Evolutionary conservation across 805 yeast genomes (phyloP), one percentile per base, ranked within the genome.

Genomic region (Naumovozyma baii): DNA sequence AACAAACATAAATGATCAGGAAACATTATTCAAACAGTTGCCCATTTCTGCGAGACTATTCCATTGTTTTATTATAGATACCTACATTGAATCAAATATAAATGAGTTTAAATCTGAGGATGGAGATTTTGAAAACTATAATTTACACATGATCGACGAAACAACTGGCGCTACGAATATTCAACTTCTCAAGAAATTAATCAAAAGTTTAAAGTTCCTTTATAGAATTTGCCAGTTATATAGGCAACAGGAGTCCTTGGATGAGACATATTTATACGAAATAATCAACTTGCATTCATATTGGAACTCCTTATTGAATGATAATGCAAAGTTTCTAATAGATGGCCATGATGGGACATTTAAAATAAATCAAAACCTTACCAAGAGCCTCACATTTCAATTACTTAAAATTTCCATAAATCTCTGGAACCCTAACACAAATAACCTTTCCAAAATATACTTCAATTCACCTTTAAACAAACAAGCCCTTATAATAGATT

Each of bases 401-500:
- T 13, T 51, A 17, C 39, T 46, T n/a, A 48, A 47, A 19, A 45
- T 58, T 3, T 54, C 63, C n/a, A 34, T 51, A 18, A 54, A 58
- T 40, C 25, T 56, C 30, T 59, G 63, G 63, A 56, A 52, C 35
- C 46, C 58, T 10, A 39, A 46, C 19, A 50, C 57, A n/a, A 40
- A 28, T 13, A 9, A 29, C 14, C 15, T 57, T 31, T 42, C 50
- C 5, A 51, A 50, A 18, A 55, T 50, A 32, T 48, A 44, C 34
- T 59, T 59, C 42, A 54, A 51, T 39, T 49, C 58, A 1, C 37
- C 54, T 18, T 39, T 52, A 18, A 62, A 59, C 31, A 56, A 51
- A 37, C 40, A 51, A 34, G 45, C 57, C 22, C 57, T 59, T 34
- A 40, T 59, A 17, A 50, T 52, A 8, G 64, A 59, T 36, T 59